Evolutionary conservation across 2,329 filamentous ascomycete genomes (phyloP).

Genomic region (Mycosphaerella arachidis): DNA sequence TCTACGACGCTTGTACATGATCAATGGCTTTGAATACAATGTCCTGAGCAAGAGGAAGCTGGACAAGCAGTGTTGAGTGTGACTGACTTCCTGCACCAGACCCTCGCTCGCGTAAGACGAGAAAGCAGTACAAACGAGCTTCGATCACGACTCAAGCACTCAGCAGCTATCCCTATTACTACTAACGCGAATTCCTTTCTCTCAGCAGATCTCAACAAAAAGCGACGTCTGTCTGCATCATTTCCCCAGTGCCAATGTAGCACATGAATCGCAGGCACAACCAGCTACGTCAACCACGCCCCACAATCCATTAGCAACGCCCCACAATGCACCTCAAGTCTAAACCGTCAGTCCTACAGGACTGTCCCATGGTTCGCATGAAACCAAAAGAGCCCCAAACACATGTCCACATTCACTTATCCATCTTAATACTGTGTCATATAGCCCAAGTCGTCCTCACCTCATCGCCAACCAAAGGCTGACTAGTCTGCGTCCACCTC

Average conservation of each 20-base stretch:
- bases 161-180: not conserved
- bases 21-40: not conserved
- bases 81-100: not conserved
- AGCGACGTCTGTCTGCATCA: not conserved
- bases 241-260: not conserved
- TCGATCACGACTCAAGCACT: not conserved
- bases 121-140: not conserved
- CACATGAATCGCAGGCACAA: not conserved
- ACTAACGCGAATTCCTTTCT: not conserved
- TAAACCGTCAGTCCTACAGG: not conserved
- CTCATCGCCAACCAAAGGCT: not conserved
- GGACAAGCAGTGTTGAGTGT: not conserved
- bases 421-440: not conserved
- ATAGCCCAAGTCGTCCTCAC: not conserved
- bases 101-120: not conserved
- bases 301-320: not conserved
- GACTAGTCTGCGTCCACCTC: not conserved
- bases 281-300: conserved; percentile 1
- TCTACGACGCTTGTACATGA: not conserved
- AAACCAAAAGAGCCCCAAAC: not conserved
- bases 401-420: not conserved
- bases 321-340: not conserved
- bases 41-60: not conserved
- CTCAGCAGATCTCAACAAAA: not conserved
- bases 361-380: not conserved